Evolutionary conservation across 1,284 basidiomycete genomes (phyloP).

Genomic region (Mycena citricolor): DNA sequence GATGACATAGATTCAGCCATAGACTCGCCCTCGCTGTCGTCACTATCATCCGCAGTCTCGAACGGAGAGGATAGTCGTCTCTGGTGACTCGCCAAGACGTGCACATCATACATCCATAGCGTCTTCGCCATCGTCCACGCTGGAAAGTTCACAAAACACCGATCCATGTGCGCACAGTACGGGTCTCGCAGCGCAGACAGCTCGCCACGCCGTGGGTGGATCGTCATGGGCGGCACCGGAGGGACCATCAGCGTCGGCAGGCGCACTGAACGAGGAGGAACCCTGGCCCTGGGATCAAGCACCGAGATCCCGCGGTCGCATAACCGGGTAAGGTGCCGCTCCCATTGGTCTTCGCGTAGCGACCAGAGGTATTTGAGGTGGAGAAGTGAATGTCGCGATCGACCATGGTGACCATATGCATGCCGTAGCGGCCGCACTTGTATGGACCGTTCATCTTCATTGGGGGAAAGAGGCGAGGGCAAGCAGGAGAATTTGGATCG

Average conservation of each 20-base stretch:
- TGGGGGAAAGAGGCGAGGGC: conserved; percentile 33
- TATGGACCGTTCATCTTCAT: conserved; percentile 7
- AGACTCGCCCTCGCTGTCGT: conserved; percentile 34
- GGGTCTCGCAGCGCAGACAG: conserved; percentile 55
- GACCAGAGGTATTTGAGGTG: conserved; percentile 63
- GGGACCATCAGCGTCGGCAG: too few species aligned
- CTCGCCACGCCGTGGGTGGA: conserved; percentile 68
- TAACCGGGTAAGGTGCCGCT: conserved; percentile 34
- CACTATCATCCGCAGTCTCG: conserved; percentile 29
- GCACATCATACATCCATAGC: conserved; percentile 59
- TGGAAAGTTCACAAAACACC: conserved; percentile 53
- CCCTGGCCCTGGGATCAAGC: too few species aligned
- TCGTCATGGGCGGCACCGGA: conserved; percentile 37
- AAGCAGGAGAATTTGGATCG: conserved; percentile 34
- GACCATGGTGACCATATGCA: conserved; percentile 40
- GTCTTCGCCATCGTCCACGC: conserved; percentile 67
- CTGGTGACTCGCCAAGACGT: conserved; percentile 29
- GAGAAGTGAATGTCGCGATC: conserved; percentile 55
- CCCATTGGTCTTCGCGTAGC: conserved; percentile 50
- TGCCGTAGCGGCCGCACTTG: conserved; percentile 17
- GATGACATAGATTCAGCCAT: conserved; percentile 32
- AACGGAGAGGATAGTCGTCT: conserved; percentile 1
- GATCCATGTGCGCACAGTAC: conserved; percentile 53
- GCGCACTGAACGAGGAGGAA: too few species aligned
- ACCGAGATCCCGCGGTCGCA: too few species aligned